A percentile compares a stretch with the other conserved stretches of the same genome.
Evolutionary conservation across 2,329 filamentous ascomycete genomes (phyloP).

Genomic region (Penicillium sp.): DNA sequence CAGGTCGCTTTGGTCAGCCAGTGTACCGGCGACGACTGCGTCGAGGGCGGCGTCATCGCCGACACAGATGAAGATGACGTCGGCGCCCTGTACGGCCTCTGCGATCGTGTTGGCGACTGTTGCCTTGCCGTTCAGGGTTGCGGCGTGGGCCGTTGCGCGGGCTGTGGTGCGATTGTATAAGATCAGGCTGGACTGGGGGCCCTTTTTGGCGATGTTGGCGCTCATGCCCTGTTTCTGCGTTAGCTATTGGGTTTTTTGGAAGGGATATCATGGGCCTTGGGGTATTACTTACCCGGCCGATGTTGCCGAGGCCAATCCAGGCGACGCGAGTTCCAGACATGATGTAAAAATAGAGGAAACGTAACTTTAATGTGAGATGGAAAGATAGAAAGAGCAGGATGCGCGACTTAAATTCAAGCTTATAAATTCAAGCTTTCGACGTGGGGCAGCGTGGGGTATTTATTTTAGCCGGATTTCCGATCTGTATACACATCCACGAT

Average conservation of each 20-base stretch:
- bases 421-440: conserved; percentile 5
- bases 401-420: not conserved
- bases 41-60: conserved; percentile 71
- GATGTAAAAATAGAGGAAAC: not conserved
- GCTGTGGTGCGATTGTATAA: conserved; percentile 73
- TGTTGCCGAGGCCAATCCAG: conserved; percentile 82
- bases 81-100: conserved; percentile 62
- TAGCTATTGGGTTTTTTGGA: conserved; percentile 1
- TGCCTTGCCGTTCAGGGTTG: conserved; percentile 54
- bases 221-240: conserved; percentile 62
- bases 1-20: conserved; percentile 47
- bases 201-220: conserved; percentile 77
- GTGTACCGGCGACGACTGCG: conserved; percentile 54
- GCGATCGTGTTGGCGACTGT: conserved; percentile 59
- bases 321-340: conserved; percentile 51
- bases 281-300: conserved; percentile 62
- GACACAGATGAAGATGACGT: conserved; percentile 77
- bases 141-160: conserved; percentile 59
- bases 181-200: conserved; percentile 61
- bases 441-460: conserved; percentile 16
- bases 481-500: too few relatives aligned
- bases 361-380: not conserved
- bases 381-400: not conserved
- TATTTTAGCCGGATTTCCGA: conserved; percentile 8
- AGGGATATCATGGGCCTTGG: not conserved